phyloP scores from a whole-genome alignment of 1,284 basidiomycete genomes.

The Ganoderma sinense region DNA sequence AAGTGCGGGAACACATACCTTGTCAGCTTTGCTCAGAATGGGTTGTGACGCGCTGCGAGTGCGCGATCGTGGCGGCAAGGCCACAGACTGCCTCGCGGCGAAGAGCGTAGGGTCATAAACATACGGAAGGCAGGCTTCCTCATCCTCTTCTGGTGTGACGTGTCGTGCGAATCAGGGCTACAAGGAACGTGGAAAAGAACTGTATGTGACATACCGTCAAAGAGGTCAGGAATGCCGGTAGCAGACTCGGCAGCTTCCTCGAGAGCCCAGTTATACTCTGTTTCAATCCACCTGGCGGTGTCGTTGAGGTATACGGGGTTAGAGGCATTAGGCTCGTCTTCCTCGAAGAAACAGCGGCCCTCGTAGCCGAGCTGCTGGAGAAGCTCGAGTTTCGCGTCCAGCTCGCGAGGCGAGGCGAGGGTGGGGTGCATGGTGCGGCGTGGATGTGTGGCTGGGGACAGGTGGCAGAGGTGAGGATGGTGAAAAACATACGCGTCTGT shows the following conservation, averaged over 20 bases:
- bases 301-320: constrained; percentile 25
- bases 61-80: constrained; percentile 18
- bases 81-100: constrained; percentile 26
- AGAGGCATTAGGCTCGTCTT: constrained; percentile 24
- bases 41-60: constrained; percentile 23
- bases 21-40: constrained; percentile 25
- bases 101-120: constrained; percentile 42
- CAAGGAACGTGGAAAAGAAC: background rate
- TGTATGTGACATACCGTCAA: constrained; percentile 31
- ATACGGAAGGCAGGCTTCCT: constrained; percentile 38
- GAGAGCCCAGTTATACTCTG: constrained; percentile 33
- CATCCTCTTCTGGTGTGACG: constrained; percentile 36
- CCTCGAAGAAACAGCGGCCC: constrained; percentile 27
- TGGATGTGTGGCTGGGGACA: constrained; percentile 9
- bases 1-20: constrained; percentile 22
- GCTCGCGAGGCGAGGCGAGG: constrained; percentile 25
- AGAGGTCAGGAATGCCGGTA: constrained; percentile 30
- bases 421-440: constrained; percentile 29
- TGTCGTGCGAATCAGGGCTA: constrained; percentile 19
- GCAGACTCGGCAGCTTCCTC: constrained; percentile 31
- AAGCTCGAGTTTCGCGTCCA: constrained; percentile 40
- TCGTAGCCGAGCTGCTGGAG: constrained; percentile 36
- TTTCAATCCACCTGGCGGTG: constrained; percentile 33
- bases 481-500: constrained; percentile 20
- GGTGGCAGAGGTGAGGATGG: constrained; percentile 16